Evolutionary conservation across 1,284 basidiomycete species (phyloP), one percentile per base, ranked within the genome.

Genomic region (Neonothopanus nambi): DNA sequence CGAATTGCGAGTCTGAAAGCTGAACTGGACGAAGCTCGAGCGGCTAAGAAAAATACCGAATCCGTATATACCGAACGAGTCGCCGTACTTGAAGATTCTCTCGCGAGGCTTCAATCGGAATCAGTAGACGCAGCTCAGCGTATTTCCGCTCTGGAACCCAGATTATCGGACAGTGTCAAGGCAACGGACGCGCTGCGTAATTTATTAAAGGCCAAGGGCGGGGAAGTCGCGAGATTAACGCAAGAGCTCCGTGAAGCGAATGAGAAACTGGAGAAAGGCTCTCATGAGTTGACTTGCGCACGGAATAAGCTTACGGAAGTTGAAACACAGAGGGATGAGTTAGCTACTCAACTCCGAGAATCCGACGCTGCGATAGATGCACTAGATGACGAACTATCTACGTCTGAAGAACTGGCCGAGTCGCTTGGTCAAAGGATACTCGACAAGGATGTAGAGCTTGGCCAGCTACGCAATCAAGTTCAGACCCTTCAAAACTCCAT

Each of bases 381-480:
- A 28, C 18, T 40, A 6, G 20, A 17, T 12, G 23, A 8, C 2
- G 17, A 48, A 21, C n/a, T 48, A 20, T n/a, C 13, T 23, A 36
- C 30, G 2, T 5, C 15, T 12, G 33, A 43, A 18, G n/a, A 12
- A 48, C 43, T 21, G 23, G 49, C 51, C 3, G 44, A 52, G 36
- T 26, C 5, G 1, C 35, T 57, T 45, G 46, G 57, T 44, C 57
- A 56, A 30, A 54, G 36, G 7, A 45, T 63, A 2, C 48, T 48
- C 12, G 49, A 44, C 15, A 64, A 57, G 43, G 54, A 58, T 15
- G 40, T 21, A 18, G 59, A 61, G 39, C 35, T 64, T 5, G 20
- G 24, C 8, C 30, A 42, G 20, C 40, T 51, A 17, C 49, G 28
- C 2, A 12, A 5, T n/a, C 15, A 37, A 11, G 17, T 51, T 21